Evolutionary conservation across 1,139 yeast species (phyloP), one percentile per base, ranked within the genome.

Genomic region (Ashbya aceris): DNA sequence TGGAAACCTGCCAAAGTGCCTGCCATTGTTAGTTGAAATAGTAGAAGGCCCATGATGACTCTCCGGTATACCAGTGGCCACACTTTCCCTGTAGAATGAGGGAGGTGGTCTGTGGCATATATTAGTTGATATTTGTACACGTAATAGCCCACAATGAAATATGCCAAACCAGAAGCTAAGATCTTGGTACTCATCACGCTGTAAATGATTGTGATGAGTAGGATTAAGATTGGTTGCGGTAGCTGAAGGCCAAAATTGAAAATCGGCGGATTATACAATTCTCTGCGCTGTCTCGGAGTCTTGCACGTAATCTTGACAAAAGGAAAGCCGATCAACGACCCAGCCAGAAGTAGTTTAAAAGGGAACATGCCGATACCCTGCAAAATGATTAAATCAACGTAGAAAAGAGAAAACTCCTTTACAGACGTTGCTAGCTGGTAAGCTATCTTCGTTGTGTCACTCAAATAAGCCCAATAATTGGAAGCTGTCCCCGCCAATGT

Each of bases 21-120:
- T 1, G 89, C 87, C 86, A 87, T 86, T 11, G 96, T 85, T 44
- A 89, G 63, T 56, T 91, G 97, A 58, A 91, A 84, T 9, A 85
- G 62, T 12, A 81, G 61, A 34, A 84, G 61, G 0, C 95, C 95
- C 38, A 83, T 61, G 40, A 81, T 74, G 3, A 84, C 73, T 49
- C 95, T 68, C 49, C 93, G 71, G 60, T 79, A 78, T 3, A 85
- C 80, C 46, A 83, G 66, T 1, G 93, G 89, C 95, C 94, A 84
- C 0, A 84, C 89, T 54, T 80, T 79, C 3, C 95, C 95, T 0
- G 94, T 85, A 0, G 93, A 82, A 60, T 85, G 95, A 39, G 86
- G 94, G 4, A 91, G 84, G 58, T 85, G 95, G 30, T 83, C 85
- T 67, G 81, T 79, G 0, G 89, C 77, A 58, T 81, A 85, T 49